These are phyloP conservation scores for Boletus pseudopeckii DNA, from an alignment of 768 basidiomycete species.

Conservation along the genomic window DNA sequence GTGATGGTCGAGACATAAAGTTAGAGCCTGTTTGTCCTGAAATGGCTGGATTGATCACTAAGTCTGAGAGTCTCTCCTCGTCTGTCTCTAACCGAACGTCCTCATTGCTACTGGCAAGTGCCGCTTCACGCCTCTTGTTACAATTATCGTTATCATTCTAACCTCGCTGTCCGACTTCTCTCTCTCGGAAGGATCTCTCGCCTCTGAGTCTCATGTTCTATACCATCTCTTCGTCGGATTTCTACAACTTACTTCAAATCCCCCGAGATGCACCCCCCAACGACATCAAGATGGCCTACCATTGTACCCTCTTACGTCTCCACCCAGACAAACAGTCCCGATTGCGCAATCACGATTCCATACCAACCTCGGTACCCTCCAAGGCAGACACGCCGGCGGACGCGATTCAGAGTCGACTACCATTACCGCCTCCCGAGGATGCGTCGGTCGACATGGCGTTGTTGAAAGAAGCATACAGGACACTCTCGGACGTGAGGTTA, in stretches of 20 bases:
- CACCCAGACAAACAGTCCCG: slow-evolving; percentile 59
- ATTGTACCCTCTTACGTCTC: slow-evolving; percentile 54
- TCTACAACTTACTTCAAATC: slow-evolving; percentile 58
- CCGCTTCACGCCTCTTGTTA: neutral
- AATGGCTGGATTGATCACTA: slow-evolving; percentile 23
- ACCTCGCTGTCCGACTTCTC: no score
- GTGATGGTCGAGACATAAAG: slow-evolving; percentile 3
- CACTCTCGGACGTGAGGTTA: slow-evolving; percentile 48
- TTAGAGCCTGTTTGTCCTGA: no score
- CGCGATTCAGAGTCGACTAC: neutral
- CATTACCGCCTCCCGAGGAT: neutral
- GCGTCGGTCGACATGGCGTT: slow-evolving; percentile 44
- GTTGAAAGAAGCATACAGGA: slow-evolving; percentile 65
- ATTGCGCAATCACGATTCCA: slow-evolving; percentile 14
- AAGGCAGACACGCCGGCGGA: no score
- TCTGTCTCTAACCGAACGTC: slow-evolving; percentile 11
- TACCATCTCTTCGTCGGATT: slow-evolving; percentile 35
- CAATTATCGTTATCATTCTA: no score
- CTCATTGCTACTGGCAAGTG: slow-evolving; percentile 16
- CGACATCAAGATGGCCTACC: slow-evolving; percentile 72
- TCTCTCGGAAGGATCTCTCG: no score
- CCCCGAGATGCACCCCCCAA: slow-evolving; percentile 43
- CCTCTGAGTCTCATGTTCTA: neutral
- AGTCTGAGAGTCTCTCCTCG: slow-evolving; percentile 22
- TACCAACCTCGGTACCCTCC: no score